Percentiles rank a stretch among this genome's conserved stretches.
These are phyloP conservation scores for Arachis hypogaea DNA, from an alignment of 306 rosid genomes.

Conservation along the genomic window DNA sequence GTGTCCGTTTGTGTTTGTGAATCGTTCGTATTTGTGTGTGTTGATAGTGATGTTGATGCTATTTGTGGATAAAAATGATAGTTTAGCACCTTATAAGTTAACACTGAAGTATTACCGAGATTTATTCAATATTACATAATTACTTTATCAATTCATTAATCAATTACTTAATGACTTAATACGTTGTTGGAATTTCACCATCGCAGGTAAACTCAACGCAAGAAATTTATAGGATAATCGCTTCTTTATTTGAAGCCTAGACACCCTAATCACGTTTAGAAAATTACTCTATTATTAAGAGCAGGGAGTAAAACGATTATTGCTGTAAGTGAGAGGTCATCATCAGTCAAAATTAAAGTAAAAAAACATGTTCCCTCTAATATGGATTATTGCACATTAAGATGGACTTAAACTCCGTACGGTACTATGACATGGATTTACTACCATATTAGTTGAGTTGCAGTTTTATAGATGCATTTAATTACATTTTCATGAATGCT, in stretches of 20 bases:
- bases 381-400: neutral
- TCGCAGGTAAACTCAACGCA: neutral
- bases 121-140: no score
- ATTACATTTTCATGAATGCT: slow-evolving; percentile 14
- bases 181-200: slow-evolving; percentile 15
- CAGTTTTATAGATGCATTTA: neutral
- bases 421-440: neutral
- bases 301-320: slow-evolving; percentile 2
- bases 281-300: slow-evolving; percentile 3
- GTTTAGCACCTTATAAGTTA: no score
- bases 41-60: no score
- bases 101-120: no score
- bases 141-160: no score
- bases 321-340: neutral
- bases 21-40: no score
- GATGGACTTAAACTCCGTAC: slow-evolving; percentile 18
- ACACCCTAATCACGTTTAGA: slow-evolving; percentile 1
- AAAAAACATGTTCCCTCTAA: neutral
- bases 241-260: slow-evolving; percentile 26
- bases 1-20: no score
- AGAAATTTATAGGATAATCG: neutral
- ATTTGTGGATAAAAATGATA: no score
- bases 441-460: slow-evolving; percentile 14
- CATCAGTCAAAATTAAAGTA: neutral
- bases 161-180: neutral